These are phyloP conservation scores for Monosporozyma solicola DNA, from an alignment of 805 yeast genomes.

Conservation along the genomic window DNA sequence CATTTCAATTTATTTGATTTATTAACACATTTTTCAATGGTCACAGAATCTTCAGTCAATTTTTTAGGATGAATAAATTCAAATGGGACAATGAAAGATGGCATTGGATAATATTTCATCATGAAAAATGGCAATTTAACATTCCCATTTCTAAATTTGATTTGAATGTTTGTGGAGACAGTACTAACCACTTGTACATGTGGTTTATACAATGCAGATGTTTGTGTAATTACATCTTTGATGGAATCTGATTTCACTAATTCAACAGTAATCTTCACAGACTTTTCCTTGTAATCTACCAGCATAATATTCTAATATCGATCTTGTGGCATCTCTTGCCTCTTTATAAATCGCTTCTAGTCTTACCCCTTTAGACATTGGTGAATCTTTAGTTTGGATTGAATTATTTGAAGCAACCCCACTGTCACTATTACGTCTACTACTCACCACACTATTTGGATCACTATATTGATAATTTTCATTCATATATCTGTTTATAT, in stretches of 20 bases:
- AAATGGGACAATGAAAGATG: slow-evolving; percentile 25
- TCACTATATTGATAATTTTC: neutral
- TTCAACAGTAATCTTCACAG: slow-evolving; percentile 27
- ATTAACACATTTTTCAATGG: neutral
- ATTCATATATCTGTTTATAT: neutral
- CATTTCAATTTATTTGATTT: slow-evolving; percentile 5
- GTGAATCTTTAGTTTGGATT: neutral
- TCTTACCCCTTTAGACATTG: slow-evolving; percentile 11
- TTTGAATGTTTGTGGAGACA: slow-evolving; percentile 28
- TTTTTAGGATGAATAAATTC: slow-evolving; percentile 26
- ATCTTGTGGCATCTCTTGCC: slow-evolving; percentile 17
- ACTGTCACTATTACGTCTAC: neutral
- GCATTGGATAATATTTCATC: slow-evolving; percentile 24
- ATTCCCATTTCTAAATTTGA: slow-evolving; percentile 29
- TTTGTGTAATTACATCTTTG: slow-evolving; percentile 16
- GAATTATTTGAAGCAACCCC: neutral
- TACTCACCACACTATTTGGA: neutral
- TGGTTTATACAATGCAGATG: slow-evolving; percentile 24
- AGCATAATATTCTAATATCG: slow-evolving; percentile 22
- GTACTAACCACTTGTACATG: slow-evolving; percentile 26
- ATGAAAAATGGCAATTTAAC: slow-evolving; percentile 28
- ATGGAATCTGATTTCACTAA: slow-evolving; percentile 22
- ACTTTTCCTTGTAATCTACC: slow-evolving; percentile 15
- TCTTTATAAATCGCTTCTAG: slow-evolving; percentile 21
- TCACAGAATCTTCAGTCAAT: slow-evolving; percentile 4